phyloP scores from a whole-genome alignment of 2,329 filamentous ascomycete species.

The Claviceps cyperi region DNA sequence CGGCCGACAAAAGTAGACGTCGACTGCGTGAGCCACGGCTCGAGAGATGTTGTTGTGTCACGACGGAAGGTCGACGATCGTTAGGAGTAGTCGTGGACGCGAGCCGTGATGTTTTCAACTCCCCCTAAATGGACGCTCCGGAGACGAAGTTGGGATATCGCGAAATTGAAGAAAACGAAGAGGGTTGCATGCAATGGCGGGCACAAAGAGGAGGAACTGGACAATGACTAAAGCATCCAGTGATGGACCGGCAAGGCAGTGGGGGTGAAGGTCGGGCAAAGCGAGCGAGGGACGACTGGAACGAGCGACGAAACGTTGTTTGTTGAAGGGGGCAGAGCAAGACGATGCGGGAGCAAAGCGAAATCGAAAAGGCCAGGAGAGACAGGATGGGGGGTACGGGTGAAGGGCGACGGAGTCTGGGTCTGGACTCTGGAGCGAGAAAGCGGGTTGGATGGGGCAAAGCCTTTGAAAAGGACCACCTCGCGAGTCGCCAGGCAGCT shows the following conservation, averaged over 20 bases:
- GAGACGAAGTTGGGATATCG: not conserved
- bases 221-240: not conserved
- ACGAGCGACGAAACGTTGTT: slow-evolving; percentile 23
- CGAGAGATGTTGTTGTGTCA: not conserved
- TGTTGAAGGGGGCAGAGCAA: slow-evolving; percentile 22
- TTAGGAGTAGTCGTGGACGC: not conserved
- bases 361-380: not conserved
- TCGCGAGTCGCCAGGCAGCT: not conserved
- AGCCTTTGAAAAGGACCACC: too few relatives aligned
- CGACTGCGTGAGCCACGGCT: not conserved
- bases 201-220: slow-evolving; percentile 1
- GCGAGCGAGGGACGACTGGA: slow-evolving; percentile 23
- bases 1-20: not conserved
- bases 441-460: not conserved
- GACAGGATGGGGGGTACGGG: not conserved
- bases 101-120: not conserved
- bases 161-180: not conserved
- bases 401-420: slow-evolving; percentile 1
- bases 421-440: not conserved
- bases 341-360: slow-evolving; percentile 11
- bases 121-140: not conserved
- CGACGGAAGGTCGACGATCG: not conserved
- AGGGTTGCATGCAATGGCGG: not conserved
- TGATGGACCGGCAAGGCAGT: slow-evolving; percentile 12
- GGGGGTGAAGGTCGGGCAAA: slow-evolving; percentile 15